Percentiles rank a stretch among this genome's conserved stretches.
These are phyloP conservation scores for Nakazawaea pomicola DNA, from an alignment of 805 yeast genomes.

Conservation along the genomic window DNA sequence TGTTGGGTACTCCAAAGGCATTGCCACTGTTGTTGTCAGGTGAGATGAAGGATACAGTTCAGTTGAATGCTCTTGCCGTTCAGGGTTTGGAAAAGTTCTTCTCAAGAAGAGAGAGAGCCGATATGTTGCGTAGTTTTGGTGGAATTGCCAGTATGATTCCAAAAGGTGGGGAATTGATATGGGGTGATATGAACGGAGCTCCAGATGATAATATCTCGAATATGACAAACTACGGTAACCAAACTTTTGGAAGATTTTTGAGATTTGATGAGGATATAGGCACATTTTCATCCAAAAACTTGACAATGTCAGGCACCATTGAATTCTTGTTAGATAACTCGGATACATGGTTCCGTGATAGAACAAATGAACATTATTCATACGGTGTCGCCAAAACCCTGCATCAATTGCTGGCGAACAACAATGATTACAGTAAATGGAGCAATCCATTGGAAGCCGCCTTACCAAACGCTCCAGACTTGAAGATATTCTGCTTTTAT, in stretches of 20 bases:
- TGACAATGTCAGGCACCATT: constrained; percentile 65
- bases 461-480: constrained; percentile 88
- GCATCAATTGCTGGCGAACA: constrained; percentile 58
- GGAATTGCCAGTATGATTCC: constrained; percentile 96
- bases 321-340: constrained; percentile 58
- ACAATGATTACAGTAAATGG: constrained; percentile 79
- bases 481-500: constrained; percentile 84
- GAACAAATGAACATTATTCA: constrained; percentile 70
- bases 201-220: constrained; percentile 61
- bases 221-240: constrained; percentile 13
- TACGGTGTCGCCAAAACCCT: constrained; percentile 64
- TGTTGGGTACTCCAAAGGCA: constrained; percentile 91
- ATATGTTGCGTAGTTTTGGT: constrained; percentile 83
- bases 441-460: constrained; percentile 90
- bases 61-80: constrained; percentile 85
- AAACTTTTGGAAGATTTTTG: constrained; percentile 70
- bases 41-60: constrained; percentile 97
- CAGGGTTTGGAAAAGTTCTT: constrained; percentile 93
- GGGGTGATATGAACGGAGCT: constrained; percentile 71
- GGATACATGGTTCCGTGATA: constrained; percentile 69
- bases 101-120: constrained; percentile 82
- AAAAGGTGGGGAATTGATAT: constrained; percentile 84
- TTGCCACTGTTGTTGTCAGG: constrained; percentile 91
- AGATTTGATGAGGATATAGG: constrained; percentile 49
- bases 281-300: constrained; percentile 39